Evolutionary conservation across 768 basidiomycete species (phyloP), one percentile per base, ranked within the genome.

Genomic region (Suillus brevipes): DNA sequence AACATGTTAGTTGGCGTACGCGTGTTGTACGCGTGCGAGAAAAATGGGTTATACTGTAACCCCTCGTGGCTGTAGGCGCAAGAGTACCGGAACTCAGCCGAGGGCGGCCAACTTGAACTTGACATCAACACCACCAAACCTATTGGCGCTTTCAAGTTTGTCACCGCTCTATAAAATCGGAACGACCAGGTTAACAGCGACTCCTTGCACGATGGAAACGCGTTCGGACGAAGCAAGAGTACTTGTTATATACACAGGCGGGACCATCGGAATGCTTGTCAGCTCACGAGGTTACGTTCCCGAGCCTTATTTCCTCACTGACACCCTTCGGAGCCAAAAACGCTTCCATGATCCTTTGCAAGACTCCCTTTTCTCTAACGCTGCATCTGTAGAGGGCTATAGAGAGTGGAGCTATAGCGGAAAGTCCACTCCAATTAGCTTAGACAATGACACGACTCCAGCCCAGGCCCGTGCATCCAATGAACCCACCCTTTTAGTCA

Each of bases 291-390:
- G 91, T 67, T 92, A 92, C 72, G 88, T 91, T 25, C 91, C 94
- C 14, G 94, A 95, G 72, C 93, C 93, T 0, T 89, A 89, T 70
- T 95, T 94, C 74, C 80, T 96, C 67, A 94, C 92, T 6, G 90
- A 94, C 75, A 93, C 89, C 0, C 84, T 97, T 36, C 81, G 85
- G 69, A 89, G 89, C 68, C 93, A 95, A 77, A 86, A 85, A 45
- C 87, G 96, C 14, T 98, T 98, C 71, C 93, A 98, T 76, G 96
- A 98, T 69, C 96, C 95, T 4, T 78, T 88, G 28, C 90, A 92
- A 74, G 89, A 93, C 65, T 95, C 94, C 1, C 78, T 97, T 28
- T 95, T 93, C 71, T 93, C 92, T 1, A 86, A 94, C 69, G 86
- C 92, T 0, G 79, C 82, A 8, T 90, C 93, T 25, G 89, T 95